Base-by-base conservation (phyloP, 73 alveolate species). In the Paramecium pentaurelia region DNA sequence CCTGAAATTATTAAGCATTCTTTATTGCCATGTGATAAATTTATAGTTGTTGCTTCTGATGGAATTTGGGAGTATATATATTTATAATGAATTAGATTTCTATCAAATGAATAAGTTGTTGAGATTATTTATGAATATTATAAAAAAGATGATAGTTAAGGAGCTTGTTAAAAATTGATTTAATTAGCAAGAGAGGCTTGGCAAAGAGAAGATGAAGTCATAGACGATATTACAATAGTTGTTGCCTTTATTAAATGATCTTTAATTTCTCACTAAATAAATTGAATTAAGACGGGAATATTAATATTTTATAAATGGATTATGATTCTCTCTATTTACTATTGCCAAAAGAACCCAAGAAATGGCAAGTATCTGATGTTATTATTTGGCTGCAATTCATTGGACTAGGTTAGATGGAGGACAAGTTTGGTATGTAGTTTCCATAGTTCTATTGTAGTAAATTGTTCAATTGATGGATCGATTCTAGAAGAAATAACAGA, bases 161-260 rank as follows among this genome's bases (percentile, higher is more conserved):
- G 98, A 32, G 99, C 99, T 11, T 97, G 98, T 36, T 92, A 95
- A 14, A 96, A 92, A 42, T 80, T 98, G 25, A 97, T 96, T 49
- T 92, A 92, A 58, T 95, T 71, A 70, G 95, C 99, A 9, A 91
- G 91, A 16, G 96, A 95, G 70, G 86, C 93, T 44, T 98, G 99
- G 99, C 80, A 94, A 54, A 73, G 92, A 58, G 98, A 97, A 75
- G 99, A 97, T 45, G 96, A 96, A 49, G 98, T 96, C 25, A 95
- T 97, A 20, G 99, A 98, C 86, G 99, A 98, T 85, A 98, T 98
- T 28, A 98, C 99, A n/a, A 95, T 97, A 11, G 92, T 98, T 9
- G 92, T 95, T 5, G 95, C 93, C 58, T 97, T 97, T 93, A 86
- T 95, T 20, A 86, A 92, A 40, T 73, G 87, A 73, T 64, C 84